phyloP scores from a whole-genome alignment of 2,329 filamentous ascomycete genomes.

The Sporothrix humicola region DNA sequence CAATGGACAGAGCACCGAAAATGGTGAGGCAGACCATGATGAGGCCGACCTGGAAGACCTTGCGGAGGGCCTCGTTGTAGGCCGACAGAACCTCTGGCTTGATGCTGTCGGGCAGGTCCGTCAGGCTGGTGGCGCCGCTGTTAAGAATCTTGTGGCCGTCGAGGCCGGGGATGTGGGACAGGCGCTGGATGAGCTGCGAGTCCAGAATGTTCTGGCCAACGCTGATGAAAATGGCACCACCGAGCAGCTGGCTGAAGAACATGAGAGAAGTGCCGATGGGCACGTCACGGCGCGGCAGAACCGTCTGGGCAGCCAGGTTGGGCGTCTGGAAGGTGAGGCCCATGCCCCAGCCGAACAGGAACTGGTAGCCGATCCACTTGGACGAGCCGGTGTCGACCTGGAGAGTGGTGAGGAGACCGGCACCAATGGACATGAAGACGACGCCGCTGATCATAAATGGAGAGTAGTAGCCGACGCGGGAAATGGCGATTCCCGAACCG shows the following conservation, averaged over 20 bases:
- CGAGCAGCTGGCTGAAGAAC: conserved; percentile 54
- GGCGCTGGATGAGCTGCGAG: conserved; percentile 47
- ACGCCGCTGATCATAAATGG: conserved; percentile 51
- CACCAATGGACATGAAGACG: conserved; percentile 48
- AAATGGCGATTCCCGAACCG: conserved; percentile 47
- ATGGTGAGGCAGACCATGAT: conserved; percentile 60
- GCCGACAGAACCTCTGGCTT: conserved; percentile 43
- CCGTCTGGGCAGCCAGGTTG: conserved; percentile 54
- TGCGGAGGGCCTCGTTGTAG: conserved; percentile 66
- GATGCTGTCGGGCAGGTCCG: conserved; percentile 39
- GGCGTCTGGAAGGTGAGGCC: conserved; percentile 54
- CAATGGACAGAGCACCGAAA: conserved; percentile 60
- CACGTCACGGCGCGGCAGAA: conserved; percentile 50
- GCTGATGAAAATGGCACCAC: conserved; percentile 53
- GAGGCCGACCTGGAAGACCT: conserved; percentile 65
- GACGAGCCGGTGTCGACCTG: conserved; percentile 43
- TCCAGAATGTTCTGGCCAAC: conserved; percentile 55
- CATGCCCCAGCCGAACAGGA: conserved; percentile 53
- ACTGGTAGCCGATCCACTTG: conserved; percentile 51
- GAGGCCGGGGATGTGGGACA: conserved; percentile 44
- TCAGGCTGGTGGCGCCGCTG: conserved; percentile 38
- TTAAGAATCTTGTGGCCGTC: conserved; percentile 36
- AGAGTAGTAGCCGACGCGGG: conserved; percentile 53
- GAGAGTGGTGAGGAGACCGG: conserved; percentile 50
- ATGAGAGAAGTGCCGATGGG: conserved; percentile 52